These are phyloP conservation scores for Arthrobotrys megalospora DNA, from an alignment of 2,329 filamentous ascomycete genomes.

Conservation along the genomic window DNA sequence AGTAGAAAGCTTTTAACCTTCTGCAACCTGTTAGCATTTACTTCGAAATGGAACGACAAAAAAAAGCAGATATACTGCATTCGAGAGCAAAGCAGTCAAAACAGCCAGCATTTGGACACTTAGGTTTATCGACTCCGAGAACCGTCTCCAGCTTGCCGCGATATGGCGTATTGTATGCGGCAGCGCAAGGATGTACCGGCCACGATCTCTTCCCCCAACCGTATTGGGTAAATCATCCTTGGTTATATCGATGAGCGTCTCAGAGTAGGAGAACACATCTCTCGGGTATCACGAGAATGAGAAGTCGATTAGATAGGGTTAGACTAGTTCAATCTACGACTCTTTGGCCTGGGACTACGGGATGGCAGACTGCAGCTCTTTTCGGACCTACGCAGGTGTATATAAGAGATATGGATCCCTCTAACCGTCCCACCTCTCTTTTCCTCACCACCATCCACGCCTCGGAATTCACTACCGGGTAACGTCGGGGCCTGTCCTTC, in stretches of 20 bases:
- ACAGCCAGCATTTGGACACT: not conserved
- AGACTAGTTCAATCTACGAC: not conserved
- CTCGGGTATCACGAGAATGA: not conserved
- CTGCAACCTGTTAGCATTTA: not conserved
- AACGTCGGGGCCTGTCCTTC: constrained; percentile 2
- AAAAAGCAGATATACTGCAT: constrained; percentile 4
- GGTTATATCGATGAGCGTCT: not conserved
- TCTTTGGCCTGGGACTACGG: not conserved
- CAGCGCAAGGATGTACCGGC: not conserved
- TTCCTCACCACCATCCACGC: not conserved
- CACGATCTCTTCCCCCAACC: constrained; percentile 1
- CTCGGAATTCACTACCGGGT: constrained; percentile 4
- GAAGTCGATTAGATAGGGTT: not conserved
- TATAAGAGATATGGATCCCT: constrained; percentile 5
- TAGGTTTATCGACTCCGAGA: not conserved
- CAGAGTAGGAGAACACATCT: not conserved
- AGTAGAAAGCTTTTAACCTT: not conserved
- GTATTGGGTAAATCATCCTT: not conserved
- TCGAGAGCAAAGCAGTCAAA: not conserved
- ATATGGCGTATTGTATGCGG: not conserved
- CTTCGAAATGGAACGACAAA: not conserved
- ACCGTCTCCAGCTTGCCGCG: not conserved
- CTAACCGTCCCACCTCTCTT: not conserved
- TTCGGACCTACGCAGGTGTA: not conserved
- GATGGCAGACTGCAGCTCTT: not conserved